Conservation (phyloP, 176 grass and related monocot species). For the Rhynchospora breviuscula region DNA sequence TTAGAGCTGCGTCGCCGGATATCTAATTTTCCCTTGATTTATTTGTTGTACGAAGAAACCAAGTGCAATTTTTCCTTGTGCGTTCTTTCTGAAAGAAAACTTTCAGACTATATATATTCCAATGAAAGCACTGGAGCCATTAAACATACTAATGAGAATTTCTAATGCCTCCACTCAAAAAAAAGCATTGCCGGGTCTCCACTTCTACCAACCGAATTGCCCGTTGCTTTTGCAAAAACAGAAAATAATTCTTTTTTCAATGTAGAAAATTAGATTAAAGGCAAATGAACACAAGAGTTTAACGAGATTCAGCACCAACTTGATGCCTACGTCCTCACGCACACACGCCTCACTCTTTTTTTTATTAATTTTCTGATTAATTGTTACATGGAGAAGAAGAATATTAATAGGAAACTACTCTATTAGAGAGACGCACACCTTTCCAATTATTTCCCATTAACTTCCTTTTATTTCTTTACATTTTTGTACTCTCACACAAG, state of each 20-base stretch:
- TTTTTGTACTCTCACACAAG: too few relatives aligned
- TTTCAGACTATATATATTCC: neutral
- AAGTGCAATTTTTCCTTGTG: constrained; percentile 5
- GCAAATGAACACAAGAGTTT: too few relatives aligned
- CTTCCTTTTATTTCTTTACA: too few relatives aligned
- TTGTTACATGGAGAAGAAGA: too few relatives aligned
- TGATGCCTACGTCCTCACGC: too few relatives aligned
- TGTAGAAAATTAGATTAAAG: too few relatives aligned
- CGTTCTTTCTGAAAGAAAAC: neutral
- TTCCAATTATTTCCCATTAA: too few relatives aligned
- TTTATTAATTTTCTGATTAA: too few relatives aligned
- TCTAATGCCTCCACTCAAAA: neutral
- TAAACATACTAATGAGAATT: neutral
- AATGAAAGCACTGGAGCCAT: neutral
- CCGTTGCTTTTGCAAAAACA: neutral
- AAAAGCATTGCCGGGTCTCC: constrained; percentile 6
- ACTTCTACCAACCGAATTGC: constrained; percentile 4
- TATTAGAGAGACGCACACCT: too few relatives aligned
- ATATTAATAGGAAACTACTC: too few relatives aligned
- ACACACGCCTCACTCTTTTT: too few relatives aligned
- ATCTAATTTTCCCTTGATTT: neutral
- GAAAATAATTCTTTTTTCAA: neutral
- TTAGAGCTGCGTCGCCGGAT: neutral
- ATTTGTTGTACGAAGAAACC: neutral
- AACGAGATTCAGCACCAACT: too few relatives aligned